phyloP scores from a whole-genome alignment of 495 filamentous ascomycete genomes.

The Penicillium diatomitis region DNA sequence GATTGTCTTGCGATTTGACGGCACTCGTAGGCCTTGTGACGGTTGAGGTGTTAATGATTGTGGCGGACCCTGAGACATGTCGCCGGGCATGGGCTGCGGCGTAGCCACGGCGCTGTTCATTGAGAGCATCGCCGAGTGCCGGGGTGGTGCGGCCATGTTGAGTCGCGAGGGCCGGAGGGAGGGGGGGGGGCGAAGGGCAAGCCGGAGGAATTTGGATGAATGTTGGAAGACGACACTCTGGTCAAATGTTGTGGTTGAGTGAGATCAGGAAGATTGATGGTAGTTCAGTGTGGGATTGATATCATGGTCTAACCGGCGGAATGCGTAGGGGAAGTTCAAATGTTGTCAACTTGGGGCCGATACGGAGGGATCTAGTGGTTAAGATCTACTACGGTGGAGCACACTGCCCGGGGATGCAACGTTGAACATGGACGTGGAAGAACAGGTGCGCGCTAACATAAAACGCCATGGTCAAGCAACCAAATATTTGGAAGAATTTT shows the following conservation, averaged over 20 bases:
- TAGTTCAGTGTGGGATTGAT: too few species aligned
- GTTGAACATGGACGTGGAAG: neutral
- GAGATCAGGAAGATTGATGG: too few species aligned
- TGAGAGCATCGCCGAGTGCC: slow-evolving; percentile 32
- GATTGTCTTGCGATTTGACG: slow-evolving; percentile 93
- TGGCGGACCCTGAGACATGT: slow-evolving; percentile 21
- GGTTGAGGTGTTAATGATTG: slow-evolving; percentile 28
- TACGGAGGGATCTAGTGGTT: slow-evolving; percentile 8
- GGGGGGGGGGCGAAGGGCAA: neutral
- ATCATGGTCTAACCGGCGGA: too few species aligned
- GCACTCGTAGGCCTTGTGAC: slow-evolving; percentile 71
- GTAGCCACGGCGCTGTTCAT: slow-evolving; percentile 21
- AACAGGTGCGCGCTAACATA: too few species aligned
- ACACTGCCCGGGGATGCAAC: slow-evolving; percentile 16
- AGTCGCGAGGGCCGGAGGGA: neutral
- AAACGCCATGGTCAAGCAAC: too few species aligned
- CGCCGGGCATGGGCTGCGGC: slow-evolving; percentile 14
- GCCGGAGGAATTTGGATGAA: neutral
- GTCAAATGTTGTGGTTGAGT: neutral
- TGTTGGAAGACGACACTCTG: neutral
- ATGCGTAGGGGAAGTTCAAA: too few species aligned
- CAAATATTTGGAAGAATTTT: too few species aligned
- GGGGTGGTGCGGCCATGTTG: slow-evolving; percentile 28
- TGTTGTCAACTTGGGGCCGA: too few species aligned
- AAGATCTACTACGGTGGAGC: slow-evolving; percentile 24